Conservation (phyloP, 2,329 filamentous ascomycete species). For the Diplodia seriata region DNA sequence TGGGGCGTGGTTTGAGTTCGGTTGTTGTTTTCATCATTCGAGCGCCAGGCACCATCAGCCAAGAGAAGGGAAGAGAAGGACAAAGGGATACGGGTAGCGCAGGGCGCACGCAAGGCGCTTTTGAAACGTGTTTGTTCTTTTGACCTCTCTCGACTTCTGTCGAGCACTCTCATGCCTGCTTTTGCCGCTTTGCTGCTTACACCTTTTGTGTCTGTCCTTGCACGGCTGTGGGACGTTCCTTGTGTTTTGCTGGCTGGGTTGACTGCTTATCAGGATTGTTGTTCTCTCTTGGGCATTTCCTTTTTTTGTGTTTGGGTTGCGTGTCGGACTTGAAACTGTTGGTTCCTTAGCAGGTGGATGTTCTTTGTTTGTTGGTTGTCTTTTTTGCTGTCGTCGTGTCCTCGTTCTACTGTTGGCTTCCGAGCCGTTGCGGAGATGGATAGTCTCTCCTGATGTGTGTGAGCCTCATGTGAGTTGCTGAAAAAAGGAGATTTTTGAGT, state of each 20-base stretch:
- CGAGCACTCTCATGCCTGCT: background rate
- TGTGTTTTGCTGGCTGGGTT: constrained; percentile 72
- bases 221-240: background rate
- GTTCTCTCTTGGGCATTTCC: constrained; percentile 48
- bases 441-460: background rate
- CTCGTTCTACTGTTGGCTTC: background rate
- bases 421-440: background rate
- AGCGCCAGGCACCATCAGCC: constrained; percentile 5
- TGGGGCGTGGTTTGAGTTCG: background rate
- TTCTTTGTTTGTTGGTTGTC: background rate
- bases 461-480: background rate
- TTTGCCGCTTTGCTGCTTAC: background rate
- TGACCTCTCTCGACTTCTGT: background rate
- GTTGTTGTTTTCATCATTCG: background rate
- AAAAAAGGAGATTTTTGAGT: background rate
- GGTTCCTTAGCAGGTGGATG: background rate
- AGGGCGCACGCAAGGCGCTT: constrained; percentile 11
- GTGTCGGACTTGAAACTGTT: background rate
- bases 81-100: constrained; percentile 4
- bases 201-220: background rate
- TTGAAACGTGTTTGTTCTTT: constrained; percentile 2
- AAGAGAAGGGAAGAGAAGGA: constrained; percentile 1
- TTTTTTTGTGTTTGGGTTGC: constrained; percentile 35
- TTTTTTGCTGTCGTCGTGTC: background rate
- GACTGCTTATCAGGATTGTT: constrained; percentile 43